These are phyloP conservation scores for Diddensiella caesifluorescens DNA, from an alignment of 805 yeast species.

Conservation along the genomic window DNA sequence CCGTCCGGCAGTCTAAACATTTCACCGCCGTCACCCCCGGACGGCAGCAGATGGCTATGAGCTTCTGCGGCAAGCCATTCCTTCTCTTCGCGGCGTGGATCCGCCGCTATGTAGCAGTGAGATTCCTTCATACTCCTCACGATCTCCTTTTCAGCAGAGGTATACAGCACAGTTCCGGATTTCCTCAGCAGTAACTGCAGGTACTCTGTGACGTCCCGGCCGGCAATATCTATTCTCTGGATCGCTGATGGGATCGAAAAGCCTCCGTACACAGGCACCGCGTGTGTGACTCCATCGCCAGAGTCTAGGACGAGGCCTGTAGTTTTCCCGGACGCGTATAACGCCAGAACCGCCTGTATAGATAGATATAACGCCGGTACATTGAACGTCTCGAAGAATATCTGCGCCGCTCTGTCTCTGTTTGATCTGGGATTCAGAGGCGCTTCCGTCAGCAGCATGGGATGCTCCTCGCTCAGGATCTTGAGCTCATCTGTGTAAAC, in stretches of 20 bases:
- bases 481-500: slow-evolving; percentile 54
- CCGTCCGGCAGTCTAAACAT: slow-evolving; percentile 80
- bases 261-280: slow-evolving; percentile 88
- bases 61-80: slow-evolving; percentile 23
- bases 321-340: slow-evolving; percentile 85
- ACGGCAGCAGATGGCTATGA: slow-evolving; percentile 14
- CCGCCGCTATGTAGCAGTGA: slow-evolving; percentile 58
- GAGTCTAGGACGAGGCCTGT: slow-evolving; percentile 85
- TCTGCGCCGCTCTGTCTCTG: slow-evolving; percentile 55
- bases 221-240: slow-evolving; percentile 74
- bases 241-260: slow-evolving; percentile 70
- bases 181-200: slow-evolving; percentile 64
- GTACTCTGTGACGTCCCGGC: slow-evolving; percentile 76
- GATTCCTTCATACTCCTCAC: slow-evolving; percentile 75
- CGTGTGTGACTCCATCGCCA: slow-evolving; percentile 90
- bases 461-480: slow-evolving; percentile 71
- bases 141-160: slow-evolving; percentile 78
- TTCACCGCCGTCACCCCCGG: slow-evolving; percentile 11
- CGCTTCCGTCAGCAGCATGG: slow-evolving; percentile 81
- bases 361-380: slow-evolving; percentile 71
- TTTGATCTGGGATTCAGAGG: slow-evolving; percentile 69
- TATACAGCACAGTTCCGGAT: slow-evolving; percentile 57
- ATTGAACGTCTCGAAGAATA: slow-evolving; percentile 65
- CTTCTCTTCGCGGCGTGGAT: slow-evolving; percentile 52
- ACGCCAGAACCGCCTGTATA: slow-evolving; percentile 71